Evolutionary conservation across 192 early-diverging fungal species (phyloP).

Genomic region (Podila minutissima): DNA sequence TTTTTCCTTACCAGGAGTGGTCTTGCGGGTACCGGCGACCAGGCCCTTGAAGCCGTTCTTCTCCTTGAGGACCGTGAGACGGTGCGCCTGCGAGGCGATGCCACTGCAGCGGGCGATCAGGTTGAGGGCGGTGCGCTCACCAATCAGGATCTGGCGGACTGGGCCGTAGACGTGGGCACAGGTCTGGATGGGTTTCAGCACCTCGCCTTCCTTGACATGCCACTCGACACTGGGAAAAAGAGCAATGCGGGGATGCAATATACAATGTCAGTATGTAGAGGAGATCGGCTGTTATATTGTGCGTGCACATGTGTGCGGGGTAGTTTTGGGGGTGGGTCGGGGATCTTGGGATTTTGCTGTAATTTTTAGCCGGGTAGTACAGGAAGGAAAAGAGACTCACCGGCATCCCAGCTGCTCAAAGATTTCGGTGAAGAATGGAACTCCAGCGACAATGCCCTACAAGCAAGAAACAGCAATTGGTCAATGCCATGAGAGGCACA

Average conservation of each 20-base stretch:
- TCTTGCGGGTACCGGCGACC: slow-evolving; percentile 97
- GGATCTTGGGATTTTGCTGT: no score
- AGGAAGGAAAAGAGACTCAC: slow-evolving; percentile 54
- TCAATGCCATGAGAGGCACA: not conserved
- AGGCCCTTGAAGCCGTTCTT: slow-evolving; percentile 80
- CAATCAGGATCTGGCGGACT: slow-evolving; percentile 87
- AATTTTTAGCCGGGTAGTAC: not conserved
- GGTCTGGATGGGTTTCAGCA: slow-evolving; percentile 75
- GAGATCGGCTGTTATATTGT: not conserved
- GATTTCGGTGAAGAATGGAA: slow-evolving; percentile 96
- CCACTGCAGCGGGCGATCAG: slow-evolving; percentile 94
- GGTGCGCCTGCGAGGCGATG: slow-evolving; percentile 78
- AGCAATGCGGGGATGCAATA: not conserved
- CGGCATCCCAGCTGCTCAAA: slow-evolving; percentile 91
- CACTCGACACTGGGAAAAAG: slow-evolving; percentile 78
- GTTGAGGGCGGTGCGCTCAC: slow-evolving; percentile 95
- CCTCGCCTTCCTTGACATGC: slow-evolving; percentile 81
- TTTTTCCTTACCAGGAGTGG: slow-evolving; percentile 80
- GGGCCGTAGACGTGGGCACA: slow-evolving; percentile 87
- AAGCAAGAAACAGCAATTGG: not conserved
- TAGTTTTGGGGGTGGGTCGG: not conserved
- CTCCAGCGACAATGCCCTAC: slow-evolving; percentile 89
- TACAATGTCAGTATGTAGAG: not conserved
- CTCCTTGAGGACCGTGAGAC: slow-evolving; percentile 67
- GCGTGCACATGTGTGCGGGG: not conserved